Base-by-base conservation (phyloP, 768 basidiomycete genomes). In the Pleurotus salmoneostramineus region DNA sequence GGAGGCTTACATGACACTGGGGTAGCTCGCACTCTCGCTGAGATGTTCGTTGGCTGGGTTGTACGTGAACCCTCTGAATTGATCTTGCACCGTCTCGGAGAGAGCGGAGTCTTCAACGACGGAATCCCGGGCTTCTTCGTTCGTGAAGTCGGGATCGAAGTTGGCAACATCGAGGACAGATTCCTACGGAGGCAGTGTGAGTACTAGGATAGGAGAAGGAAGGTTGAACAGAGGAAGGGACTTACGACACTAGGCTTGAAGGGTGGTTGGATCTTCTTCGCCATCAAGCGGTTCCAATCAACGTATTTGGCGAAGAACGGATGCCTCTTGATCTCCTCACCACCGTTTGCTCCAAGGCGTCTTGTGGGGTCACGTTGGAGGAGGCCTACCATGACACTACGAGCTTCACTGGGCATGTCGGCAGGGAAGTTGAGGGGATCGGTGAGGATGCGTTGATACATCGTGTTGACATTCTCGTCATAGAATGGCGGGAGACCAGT, bases 401-500 rank as follows among this genome's bases (percentile, higher is more conserved):
- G 81, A 1, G 97, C 96, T 68, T 99, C 96, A 0, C 83, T 73
- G 1, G 88, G 79, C 76, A 98, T 89, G 64, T 98, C 95, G 8
- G 86, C 76, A 6, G 92, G 91, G 81, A 99, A 98, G 37, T 89
- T 80, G 37, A 99, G 83, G 1, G 95, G 96, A 66, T 99, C 96
- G 27, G 87, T 82, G 27, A 98, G 82, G 68, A 98, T 98, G 59
- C 95, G 88, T 71, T 95, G 91, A 69, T 96, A 95, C 95, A 95
- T 97, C 44, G 91, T 89, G 75, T 96, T 95, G 44, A 96, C 95
- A 70, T 98, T 97, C 71, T 99, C 96, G 66, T 98, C 95, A 71
- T 98, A 99, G 82, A 97, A 98, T 3, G 96, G 96, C 8, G 96
- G 97, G 12, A 99, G 83, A 36, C 96, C 96, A 4, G 96, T 93